Evolutionary conservation across 2,329 filamentous ascomycete species (phyloP).

Genomic region (Clonostachys byssicola): DNA sequence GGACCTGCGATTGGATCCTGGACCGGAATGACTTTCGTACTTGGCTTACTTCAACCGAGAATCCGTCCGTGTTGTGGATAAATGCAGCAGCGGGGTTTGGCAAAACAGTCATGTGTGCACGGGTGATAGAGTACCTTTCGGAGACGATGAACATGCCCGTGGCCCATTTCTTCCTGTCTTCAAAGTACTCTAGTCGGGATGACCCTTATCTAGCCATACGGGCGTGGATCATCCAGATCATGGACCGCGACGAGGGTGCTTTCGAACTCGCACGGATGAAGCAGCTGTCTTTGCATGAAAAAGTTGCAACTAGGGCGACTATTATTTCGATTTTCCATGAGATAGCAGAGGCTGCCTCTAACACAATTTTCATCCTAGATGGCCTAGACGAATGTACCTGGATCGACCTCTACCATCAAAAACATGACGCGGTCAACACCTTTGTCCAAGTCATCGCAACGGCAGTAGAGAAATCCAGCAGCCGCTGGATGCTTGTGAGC

Average conservation of each 20-base stretch:
- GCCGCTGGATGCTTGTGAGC: slow-evolving; percentile 16
- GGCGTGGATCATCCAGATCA: slow-evolving; percentile 21
- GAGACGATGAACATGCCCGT: background rate
- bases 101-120: slow-evolving; percentile 24
- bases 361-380: slow-evolving; percentile 17
- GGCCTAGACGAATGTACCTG: slow-evolving; percentile 25
- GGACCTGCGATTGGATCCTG: slow-evolving; percentile 20
- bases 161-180: slow-evolving; percentile 24
- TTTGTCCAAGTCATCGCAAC: slow-evolving; percentile 11
- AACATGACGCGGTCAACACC: background rate
- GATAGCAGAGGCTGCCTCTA: slow-evolving; percentile 5
- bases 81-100: slow-evolving; percentile 19
- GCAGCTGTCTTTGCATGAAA: background rate
- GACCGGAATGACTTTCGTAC: slow-evolving; percentile 4
- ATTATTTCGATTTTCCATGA: slow-evolving; percentile 11
- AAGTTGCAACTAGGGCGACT: slow-evolving; percentile 6
- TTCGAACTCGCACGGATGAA: slow-evolving; percentile 5
- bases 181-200: slow-evolving; percentile 12
- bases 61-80: slow-evolving; percentile 19
- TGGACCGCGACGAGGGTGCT: slow-evolving; percentile 1
- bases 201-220: slow-evolving; percentile 17
- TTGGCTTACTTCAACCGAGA: slow-evolving; percentile 9
- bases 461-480: slow-evolving; percentile 5
- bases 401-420: too few species aligned
- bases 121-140: slow-evolving; percentile 14